Base-by-base conservation (phyloP, 768 basidiomycete genomes). In the Xanthoconium purpureum region DNA sequence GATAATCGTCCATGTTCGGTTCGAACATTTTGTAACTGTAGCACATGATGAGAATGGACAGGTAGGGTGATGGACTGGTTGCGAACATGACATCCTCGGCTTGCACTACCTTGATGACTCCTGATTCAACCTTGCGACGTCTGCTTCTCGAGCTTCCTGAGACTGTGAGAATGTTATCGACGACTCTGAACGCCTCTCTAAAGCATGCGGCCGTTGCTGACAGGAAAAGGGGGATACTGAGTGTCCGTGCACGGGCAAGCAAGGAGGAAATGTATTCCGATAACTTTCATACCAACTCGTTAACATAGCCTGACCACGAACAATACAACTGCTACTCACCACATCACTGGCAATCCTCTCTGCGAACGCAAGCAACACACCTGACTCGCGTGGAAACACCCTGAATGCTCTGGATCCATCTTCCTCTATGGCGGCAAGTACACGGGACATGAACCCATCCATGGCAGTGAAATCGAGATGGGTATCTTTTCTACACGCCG, bases 1-100 rank as follows among this genome's bases (percentile, higher is more conserved):
- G 85, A 65, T 98, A 98, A 66, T 98, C 95, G 67, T 97, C 95
- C 92, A 98, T 97, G 69, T 95, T 90, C 11, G 81, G 77, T 71
- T 98, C 95, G 63, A 98, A 98, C 93, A 98, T 97, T 45, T 80
- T 83, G 70, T 92, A 96, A 13, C 94, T 95, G 63, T 24, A 54
- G 11, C 45, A n/a, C 29, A 18, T 17, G 14, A 43, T 60, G n/a
- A 59, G 46, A 35, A 35, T 18, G 12, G 32, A 52, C 38, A 56
- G 52, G 47, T 50, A 54, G 47, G 47, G 14, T 32, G 10, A 15
- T 32, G 10, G 33, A 49, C 36, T 40, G 36, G 28, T 56, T 50
- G 78, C 85, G 64, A 66, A 96, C 88, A 96, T 78, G 42, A 95
- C 82, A 69, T 96, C 91, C 68, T 97, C 92, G 0, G 87, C 86